These are phyloP conservation scores for Lachancea nothofagi DNA, from an alignment of 805 yeast genomes.

Conservation along the genomic window DNA sequence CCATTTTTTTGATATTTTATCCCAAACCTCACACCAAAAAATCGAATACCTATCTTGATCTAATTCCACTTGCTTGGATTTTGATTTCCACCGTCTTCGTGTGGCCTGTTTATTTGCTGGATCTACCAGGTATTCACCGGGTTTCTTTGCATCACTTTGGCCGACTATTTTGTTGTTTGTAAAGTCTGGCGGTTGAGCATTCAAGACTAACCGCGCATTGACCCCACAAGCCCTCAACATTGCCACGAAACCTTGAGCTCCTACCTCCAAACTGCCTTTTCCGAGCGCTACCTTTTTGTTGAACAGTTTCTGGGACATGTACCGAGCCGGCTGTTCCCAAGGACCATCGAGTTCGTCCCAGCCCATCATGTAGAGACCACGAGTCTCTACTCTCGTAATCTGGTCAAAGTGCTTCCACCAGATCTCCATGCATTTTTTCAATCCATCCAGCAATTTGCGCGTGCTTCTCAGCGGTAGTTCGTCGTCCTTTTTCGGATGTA, in stretches of 20 bases:
- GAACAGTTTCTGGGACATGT: slow-evolving; percentile 40
- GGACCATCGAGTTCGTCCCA: slow-evolving; percentile 42
- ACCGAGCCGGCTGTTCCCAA: slow-evolving; percentile 14
- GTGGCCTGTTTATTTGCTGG: not conserved
- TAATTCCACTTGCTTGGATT: not conserved
- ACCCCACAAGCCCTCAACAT: slow-evolving; percentile 65
- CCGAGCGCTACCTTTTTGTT: slow-evolving; percentile 38
- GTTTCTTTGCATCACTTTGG: not conserved
- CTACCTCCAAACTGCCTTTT: slow-evolving; percentile 70
- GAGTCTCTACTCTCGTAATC: slow-evolving; percentile 26
- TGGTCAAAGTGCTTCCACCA: slow-evolving; percentile 57
- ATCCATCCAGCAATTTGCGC: slow-evolving; percentile 67
- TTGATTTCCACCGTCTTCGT: not conserved
- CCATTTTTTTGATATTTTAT: slow-evolving; percentile 64
- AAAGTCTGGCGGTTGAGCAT: slow-evolving; percentile 88
- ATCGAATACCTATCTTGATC: slow-evolving; percentile 48
- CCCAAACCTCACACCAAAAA: slow-evolving; percentile 95
- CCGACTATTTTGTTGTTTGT: slow-evolving; percentile 35
- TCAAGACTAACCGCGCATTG: slow-evolving; percentile 68
- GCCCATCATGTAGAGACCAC: slow-evolving; percentile 38
- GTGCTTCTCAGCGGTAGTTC: slow-evolving; percentile 42
- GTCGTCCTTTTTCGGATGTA: slow-evolving; percentile 42
- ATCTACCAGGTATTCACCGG: slow-evolving; percentile 5
- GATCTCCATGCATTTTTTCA: slow-evolving; percentile 57
- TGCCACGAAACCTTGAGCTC: slow-evolving; percentile 84